A percentile compares a stretch with the other conserved stretches of the same genome.
Evolutionary conservation across 257 asterid genomes (phyloP).

Genomic region (Anisodus acutangulus): DNA sequence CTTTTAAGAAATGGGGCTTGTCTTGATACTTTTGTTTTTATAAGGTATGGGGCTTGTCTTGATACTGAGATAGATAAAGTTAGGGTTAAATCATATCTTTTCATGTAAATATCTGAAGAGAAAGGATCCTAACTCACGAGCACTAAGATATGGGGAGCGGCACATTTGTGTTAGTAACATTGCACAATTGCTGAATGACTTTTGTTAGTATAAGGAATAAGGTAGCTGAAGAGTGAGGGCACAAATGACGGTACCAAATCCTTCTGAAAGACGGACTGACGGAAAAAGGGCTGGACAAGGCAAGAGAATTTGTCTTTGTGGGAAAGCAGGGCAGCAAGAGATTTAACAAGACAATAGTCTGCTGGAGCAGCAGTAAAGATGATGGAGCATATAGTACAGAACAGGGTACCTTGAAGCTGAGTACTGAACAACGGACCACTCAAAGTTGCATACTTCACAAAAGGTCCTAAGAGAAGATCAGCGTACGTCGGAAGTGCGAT

Average conservation of each 20-base stretch:
- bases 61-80: not conserved
- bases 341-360: not conserved
- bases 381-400: not conserved
- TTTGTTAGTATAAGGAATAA: not conserved
- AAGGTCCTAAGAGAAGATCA: not conserved
- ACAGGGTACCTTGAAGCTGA: not conserved
- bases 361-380: conserved; percentile 1
- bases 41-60: not conserved
- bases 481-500: not conserved
- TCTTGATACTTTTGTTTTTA: too few species aligned
- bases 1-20: not conserved
- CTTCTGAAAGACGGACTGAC: not conserved
- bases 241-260: not conserved
- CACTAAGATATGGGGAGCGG: too few species aligned
- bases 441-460: not conserved
- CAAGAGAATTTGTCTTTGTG: not conserved
- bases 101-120: not conserved
- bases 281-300: not conserved
- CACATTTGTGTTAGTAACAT: too few species aligned
- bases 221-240: not conserved
- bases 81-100: not conserved
- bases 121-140: too few species aligned
- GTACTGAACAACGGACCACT: not conserved
- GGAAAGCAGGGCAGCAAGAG: not conserved
- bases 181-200: not conserved